These are phyloP conservation scores for Ophiorrhiza pumila DNA, from an alignment of 257 asterid genomes.

Conservation along the genomic window DNA sequence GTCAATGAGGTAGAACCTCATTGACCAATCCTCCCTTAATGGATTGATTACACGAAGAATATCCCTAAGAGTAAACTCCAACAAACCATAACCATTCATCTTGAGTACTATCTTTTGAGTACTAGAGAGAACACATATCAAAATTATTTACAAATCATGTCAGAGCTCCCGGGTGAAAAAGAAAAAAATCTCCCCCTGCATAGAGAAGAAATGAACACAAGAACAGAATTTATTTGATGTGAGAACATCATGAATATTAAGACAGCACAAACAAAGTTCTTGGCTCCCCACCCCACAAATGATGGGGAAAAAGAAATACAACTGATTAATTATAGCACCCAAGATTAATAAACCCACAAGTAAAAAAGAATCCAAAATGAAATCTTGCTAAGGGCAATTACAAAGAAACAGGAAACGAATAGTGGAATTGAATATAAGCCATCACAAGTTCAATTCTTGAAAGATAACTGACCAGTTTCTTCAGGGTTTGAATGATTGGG, in stretches of 20 bases:
- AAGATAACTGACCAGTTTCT: background rate
- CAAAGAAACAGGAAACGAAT: background rate
- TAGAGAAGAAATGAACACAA: slow-evolving; percentile 1
- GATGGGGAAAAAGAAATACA: too few species aligned
- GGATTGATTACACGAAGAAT: slow-evolving; percentile 59
- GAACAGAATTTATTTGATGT: background rate
- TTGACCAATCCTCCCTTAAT: slow-evolving; percentile 56
- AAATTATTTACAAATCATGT: background rate
- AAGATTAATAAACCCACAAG: background rate
- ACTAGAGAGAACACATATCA: slow-evolving; percentile 10
- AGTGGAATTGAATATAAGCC: background rate
- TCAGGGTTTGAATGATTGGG: background rate
- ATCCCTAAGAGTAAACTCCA: slow-evolving; percentile 52
- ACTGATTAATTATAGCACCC: background rate
- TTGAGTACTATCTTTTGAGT: slow-evolving; percentile 27
- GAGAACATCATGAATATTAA: background rate
- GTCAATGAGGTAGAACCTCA: slow-evolving; percentile 45
- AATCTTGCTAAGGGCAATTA: slow-evolving; percentile 1
- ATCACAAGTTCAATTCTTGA: too few species aligned
- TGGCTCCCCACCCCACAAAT: too few species aligned
- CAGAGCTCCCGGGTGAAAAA: slow-evolving; percentile 8
- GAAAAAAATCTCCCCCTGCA: slow-evolving; percentile 17
- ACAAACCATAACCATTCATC: slow-evolving; percentile 43
- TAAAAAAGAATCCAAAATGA: background rate
- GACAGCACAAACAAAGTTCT: background rate